phyloP scores from a whole-genome alignment of 768 basidiomycete species.

The Mycena rosella region DNA sequence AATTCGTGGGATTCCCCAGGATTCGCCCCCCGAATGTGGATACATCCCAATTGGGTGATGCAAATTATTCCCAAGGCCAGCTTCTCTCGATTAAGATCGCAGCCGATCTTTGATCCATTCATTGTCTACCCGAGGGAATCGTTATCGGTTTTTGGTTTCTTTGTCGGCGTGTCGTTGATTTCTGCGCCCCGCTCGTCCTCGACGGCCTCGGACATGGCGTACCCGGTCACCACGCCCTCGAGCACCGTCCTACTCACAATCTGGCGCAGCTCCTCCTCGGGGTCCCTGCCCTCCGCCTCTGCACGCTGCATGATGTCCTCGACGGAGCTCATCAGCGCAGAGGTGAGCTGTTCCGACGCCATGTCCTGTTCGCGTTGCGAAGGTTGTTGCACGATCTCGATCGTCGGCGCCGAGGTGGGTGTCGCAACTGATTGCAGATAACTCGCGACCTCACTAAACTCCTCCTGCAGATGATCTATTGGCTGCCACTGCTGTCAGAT shows the following conservation, averaged over 20 bases:
- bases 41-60: not conserved
- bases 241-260: conserved; percentile 77
- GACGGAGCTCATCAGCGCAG: conserved; percentile 73
- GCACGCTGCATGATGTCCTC: conserved; percentile 72
- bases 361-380: conserved; percentile 79
- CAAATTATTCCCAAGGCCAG: not conserved
- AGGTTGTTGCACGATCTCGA: conserved; percentile 48
- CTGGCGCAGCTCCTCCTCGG: conserved; percentile 73
- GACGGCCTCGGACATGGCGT: conserved; percentile 57
- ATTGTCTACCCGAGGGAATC: conserved; percentile 24
- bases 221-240: conserved; percentile 74
- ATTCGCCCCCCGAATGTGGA: conserved; percentile 15
- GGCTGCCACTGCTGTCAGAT: conserved; percentile 59
- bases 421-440: conserved; percentile 63
- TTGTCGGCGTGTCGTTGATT: conserved; percentile 46
- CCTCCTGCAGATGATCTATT: conserved; percentile 75
- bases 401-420: conserved; percentile 39
- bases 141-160: conserved; percentile 42
- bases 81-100: conserved; percentile 26
- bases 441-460: conserved; percentile 75
- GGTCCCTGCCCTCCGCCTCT: conserved; percentile 71
- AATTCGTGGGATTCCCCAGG: conserved; percentile 8
- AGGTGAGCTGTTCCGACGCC: conserved; percentile 78
- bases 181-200: conserved; percentile 42
- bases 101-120: conserved; percentile 17